Conservation (phyloP, 2,329 filamentous ascomycete genomes). For the Trichothecium roseum region DNA sequence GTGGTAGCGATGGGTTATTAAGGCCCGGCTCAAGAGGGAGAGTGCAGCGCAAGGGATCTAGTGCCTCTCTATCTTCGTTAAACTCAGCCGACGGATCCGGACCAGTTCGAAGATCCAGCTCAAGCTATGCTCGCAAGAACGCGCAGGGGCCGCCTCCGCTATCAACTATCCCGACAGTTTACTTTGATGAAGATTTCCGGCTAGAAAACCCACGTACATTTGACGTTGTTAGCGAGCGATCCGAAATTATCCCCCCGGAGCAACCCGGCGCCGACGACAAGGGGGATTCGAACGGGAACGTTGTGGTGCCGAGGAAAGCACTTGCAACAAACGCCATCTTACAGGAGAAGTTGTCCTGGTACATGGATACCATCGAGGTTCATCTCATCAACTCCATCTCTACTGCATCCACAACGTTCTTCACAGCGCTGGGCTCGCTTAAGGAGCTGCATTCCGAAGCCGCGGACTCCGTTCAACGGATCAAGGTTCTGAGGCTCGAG, state of each 20-base stretch:
- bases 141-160: conserved; percentile 71
- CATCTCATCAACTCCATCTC: conserved; percentile 95
- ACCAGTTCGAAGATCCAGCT: conserved; percentile 32
- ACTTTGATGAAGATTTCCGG: conserved; percentile 91
- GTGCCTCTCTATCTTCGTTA: conserved; percentile 36
- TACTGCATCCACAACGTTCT: conserved; percentile 90
- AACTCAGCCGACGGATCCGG: conserved; percentile 37
- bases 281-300: conserved; percentile 43
- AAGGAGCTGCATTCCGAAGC: conserved; percentile 88
- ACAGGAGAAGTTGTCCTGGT: conserved; percentile 98
- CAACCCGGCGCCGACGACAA: conserved; percentile 44
- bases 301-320: conserved; percentile 61
- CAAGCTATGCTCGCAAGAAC: conserved; percentile 44
- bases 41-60: conserved; percentile 21
- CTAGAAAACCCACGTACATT: conserved; percentile 94
- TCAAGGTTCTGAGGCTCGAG: conserved; percentile 71
- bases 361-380: conserved; percentile 98
- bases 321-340: conserved; percentile 93
- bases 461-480: conserved; percentile 78
- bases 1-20: conserved; percentile 32
- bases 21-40: conserved; percentile 26
- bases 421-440: conserved; percentile 82
- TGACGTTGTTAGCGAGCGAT: conserved; percentile 90
- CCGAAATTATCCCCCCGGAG: conserved; percentile 76
- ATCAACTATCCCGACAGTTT: conserved; percentile 84